Percentiles rank a stretch among this genome's conserved stretches.
Evolutionary conservation across 1,139 yeast genomes (phyloP).

Genomic region (Yamadazyma triangularis): DNA sequence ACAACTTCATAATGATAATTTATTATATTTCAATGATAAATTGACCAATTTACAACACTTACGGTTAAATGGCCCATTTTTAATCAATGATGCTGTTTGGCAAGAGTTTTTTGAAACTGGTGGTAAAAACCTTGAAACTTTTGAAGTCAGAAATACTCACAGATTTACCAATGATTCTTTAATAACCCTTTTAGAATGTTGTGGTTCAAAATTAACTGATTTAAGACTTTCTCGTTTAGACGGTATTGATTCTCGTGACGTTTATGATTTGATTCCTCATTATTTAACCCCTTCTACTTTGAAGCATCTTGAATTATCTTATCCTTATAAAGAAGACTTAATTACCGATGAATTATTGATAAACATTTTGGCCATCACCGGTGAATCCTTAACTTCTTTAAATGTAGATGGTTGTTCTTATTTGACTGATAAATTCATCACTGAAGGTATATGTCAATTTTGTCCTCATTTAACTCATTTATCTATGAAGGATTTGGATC

Average conservation of each 20-base stretch:
- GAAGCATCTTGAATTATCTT: conserved; percentile 60
- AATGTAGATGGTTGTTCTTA: conserved; percentile 69
- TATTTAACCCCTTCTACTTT: conserved; percentile 45
- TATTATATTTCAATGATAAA: conserved; percentile 58
- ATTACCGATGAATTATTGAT: conserved; percentile 68
- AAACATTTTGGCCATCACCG: conserved; percentile 58
- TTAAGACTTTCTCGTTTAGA: conserved; percentile 62
- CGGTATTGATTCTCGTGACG: conserved; percentile 54
- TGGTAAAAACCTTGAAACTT: conserved; percentile 24
- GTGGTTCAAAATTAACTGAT: conserved; percentile 51
- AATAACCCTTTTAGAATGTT: conserved; percentile 55
- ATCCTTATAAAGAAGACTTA: conserved; percentile 61
- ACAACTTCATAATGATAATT: conserved; percentile 73
- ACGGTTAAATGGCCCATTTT: conserved; percentile 79
- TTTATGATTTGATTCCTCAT: conserved; percentile 64
- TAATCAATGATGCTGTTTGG: conserved; percentile 77
- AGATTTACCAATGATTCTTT: conserved; percentile 69
- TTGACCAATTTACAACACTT: conserved; percentile 50
- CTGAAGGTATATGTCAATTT: conserved; percentile 56
- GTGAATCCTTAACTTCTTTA: conserved; percentile 55
- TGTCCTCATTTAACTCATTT: conserved; percentile 51
- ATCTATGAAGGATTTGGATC: conserved; percentile 53
- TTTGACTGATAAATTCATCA: conserved; percentile 60
- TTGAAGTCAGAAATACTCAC: conserved; percentile 78
- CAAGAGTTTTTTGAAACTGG: conserved; percentile 57